A percentile compares a stretch with the other conserved stretches of the same genome.
Conservation (phyloP, 345 rosid genomes). For the Ailanthus altissimus region DNA sequence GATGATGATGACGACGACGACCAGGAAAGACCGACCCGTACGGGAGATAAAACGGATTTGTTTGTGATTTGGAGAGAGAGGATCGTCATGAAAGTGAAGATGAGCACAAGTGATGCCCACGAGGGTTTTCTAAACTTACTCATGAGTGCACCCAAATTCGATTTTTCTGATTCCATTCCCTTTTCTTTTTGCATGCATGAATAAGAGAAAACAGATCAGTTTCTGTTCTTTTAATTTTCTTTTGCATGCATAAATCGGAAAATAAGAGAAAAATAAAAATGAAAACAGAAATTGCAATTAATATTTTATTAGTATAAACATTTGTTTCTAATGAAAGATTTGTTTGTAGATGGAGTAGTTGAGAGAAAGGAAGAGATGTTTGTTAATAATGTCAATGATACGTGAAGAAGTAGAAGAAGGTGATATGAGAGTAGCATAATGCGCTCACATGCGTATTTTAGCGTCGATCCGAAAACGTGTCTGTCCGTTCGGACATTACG, state of each 20-base stretch:
- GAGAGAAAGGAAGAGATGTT: not conserved
- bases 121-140: slow-evolving; percentile 42
- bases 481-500: slow-evolving; percentile 15
- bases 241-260: not conserved
- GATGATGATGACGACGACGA: not conserved
- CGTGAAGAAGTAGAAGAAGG: slow-evolving; percentile 12
- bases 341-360: not conserved
- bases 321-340: not conserved
- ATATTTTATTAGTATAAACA: too few species aligned
- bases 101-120: slow-evolving; percentile 51
- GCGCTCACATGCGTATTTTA: not conserved
- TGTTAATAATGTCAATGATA: not conserved
- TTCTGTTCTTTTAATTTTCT: too few species aligned
- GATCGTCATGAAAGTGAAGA: slow-evolving; percentile 50
- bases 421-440: not conserved
- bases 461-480: not conserved
- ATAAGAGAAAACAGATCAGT: not conserved
- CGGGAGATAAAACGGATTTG: slow-evolving; percentile 40
- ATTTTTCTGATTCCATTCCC: slow-evolving; percentile 54
- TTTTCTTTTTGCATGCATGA: slow-evolving; percentile 23
- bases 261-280: not conserved
- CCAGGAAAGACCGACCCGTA: slow-evolving; percentile 26
- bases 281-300: not conserved
- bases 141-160: slow-evolving; percentile 18
- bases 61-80: slow-evolving; percentile 64